Base-by-base conservation (phyloP, 768 basidiomycete genomes). In the Hygrocybe coccinea region DNA sequence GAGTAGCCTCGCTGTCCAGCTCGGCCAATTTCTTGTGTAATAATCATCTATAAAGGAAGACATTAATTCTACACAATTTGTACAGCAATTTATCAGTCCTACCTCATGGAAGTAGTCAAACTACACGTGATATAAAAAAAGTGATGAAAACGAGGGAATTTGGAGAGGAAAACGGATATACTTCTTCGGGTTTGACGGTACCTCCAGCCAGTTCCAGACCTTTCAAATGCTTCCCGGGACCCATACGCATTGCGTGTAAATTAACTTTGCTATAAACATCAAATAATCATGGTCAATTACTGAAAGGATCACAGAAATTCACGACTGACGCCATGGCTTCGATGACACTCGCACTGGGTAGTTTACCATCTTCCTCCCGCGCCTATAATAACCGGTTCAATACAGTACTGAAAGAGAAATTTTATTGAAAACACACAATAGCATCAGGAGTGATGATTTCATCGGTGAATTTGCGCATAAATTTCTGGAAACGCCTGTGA, bases 101-200 rank as follows among this genome's bases (percentile, higher is more conserved):
- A 82, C 82, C 71, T 87, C 86, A 68, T 95, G 91, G 80, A 95
- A 95, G 67, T 90, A 92, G 66, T 95, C 89, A 61, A 87, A 95
- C 68, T 80, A 67, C 83, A 69, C 43, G 34, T 12, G 12, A 25
- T 24, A 19, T 54, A 4, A 53, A 38, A 22, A 15, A 50, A 19
- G 41, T 10, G 9, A 37, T 9, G 37, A 48, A 39, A 19, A 36
- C 35, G 15, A 55, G 41, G 17, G 34, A 17, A 36, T 24, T 33
- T 24, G 29, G 22, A n/a, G 15, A 36, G 24, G 29, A n/a, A n/a
- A n/a, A n/a, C n/a, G n/a, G n/a, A 41, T 69, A 21, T 51, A 74
- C 77, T 67, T 86, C 84, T 68, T 95, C 91, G 2, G 92, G 89
- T 59, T 80, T 84, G 44, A 97, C 86, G 6, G 86, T 66, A 1